Evolutionary conservation across 768 basidiomycete genomes (phyloP), one percentile per base, ranked within the genome.

Genomic region (Leccinum subtestaceum): DNA sequence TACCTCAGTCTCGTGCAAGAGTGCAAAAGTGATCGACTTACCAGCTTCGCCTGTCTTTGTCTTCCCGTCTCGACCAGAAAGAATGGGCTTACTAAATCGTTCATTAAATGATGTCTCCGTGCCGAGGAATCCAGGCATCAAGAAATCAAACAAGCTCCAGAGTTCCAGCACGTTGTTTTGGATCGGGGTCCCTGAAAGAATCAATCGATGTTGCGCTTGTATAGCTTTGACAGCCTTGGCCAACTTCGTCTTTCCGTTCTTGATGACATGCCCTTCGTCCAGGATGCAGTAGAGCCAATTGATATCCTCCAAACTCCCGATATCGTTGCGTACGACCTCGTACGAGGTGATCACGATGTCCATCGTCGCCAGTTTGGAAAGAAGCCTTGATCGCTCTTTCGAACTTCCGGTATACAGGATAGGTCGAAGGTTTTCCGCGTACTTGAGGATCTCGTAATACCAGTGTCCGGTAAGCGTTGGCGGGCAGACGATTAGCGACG

Each of bases 81-180:
- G 76, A 51, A 99, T 98, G 2, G 97, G 97, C 69, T 95, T 97
- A 60, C 93, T 88, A 69, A 97, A 99, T 31, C 93, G 84, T 58
- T 98, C 95, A 66, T 93, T 96, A 78, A 99, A 99, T 2, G 88
- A 89, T 13, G 87, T 73, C 72, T 98, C 97, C 12, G 90, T 94
- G n/a, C 97, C 97, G 53, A 99, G 78, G 77, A 99, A 98, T 4
- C 97, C 97, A 15, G 97, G 97, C 97, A 99, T 99, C 64, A 99
- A 77, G 77, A 98, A 99, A 75, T 99, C 97, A 73, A 99, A 99
- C 47, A 99, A 77, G 74, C 93, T 97, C 97, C 97, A 99, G 2
- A 99, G 77, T 71, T 99, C 97, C 52, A 99, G 79, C 2, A 99
- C 95, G 70, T 99, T 98, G 72, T 99, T 99, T 76, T 99, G 97